Conservation (phyloP, 1,139 yeast species). For the Meyerozyma athensensis region DNA sequence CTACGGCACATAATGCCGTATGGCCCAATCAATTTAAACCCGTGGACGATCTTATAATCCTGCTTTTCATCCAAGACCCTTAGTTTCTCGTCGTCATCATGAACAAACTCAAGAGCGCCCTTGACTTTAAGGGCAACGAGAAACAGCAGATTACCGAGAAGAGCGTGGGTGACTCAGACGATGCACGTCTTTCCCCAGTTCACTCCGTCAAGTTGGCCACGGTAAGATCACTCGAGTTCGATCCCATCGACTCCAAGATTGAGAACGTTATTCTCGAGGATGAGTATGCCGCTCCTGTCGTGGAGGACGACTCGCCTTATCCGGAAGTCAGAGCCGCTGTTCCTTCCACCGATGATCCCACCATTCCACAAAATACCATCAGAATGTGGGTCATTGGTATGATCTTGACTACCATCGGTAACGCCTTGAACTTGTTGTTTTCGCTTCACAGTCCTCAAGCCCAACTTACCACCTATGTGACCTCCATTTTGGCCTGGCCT, state of each 20-base stretch:
- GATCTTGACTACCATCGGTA: slow-evolving; percentile 53
- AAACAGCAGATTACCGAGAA: background rate
- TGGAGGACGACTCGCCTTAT: slow-evolving; percentile 56
- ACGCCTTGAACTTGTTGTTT: slow-evolving; percentile 57
- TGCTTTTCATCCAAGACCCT: no score
- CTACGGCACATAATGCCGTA: background rate
- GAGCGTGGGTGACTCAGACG: background rate
- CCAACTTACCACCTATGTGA: slow-evolving; percentile 48
- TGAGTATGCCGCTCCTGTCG: slow-evolving; percentile 39
- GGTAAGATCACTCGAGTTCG: slow-evolving; percentile 12
- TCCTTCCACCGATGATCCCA: slow-evolving; percentile 54
- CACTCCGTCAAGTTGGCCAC: slow-evolving; percentile 6
- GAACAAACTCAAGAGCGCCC: background rate
- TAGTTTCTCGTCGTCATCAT: no score
- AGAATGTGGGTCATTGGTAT: slow-evolving; percentile 58
- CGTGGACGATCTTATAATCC: no score
- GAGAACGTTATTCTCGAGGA: slow-evolving; percentile 24
- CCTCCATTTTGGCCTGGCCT: slow-evolving; percentile 62
- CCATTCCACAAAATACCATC: slow-evolving; percentile 54
- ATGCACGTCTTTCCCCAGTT: background rate
- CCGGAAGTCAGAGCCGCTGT: slow-evolving; percentile 71
- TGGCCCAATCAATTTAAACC: no score
- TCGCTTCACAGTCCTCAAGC: slow-evolving; percentile 56
- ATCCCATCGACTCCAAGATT: slow-evolving; percentile 11
- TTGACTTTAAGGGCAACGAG: background rate